Evolutionary conservation across 164 flowering plant genomes (phyloP).

Genomic region (Cinnamomum chago): DNA sequence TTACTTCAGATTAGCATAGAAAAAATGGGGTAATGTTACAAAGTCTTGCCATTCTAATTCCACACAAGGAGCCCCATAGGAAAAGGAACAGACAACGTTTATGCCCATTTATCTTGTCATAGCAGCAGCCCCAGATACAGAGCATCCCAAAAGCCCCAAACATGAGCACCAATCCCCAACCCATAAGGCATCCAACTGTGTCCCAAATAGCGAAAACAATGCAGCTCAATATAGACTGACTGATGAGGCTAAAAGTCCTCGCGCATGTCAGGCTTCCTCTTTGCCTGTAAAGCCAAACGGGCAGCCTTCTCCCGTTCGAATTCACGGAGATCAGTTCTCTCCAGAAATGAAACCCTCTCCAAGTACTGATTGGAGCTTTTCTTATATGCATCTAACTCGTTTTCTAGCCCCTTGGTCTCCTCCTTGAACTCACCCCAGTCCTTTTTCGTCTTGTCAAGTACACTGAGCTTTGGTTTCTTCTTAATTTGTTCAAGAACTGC

Average conservation of each 20-base stretch:
- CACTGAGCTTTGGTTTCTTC: slow-evolving; percentile 92
- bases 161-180: neutral
- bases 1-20: neutral
- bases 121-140: neutral
- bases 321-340: slow-evolving; percentile 76
- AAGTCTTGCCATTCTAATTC: neutral
- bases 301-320: slow-evolving; percentile 94
- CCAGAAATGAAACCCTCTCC: slow-evolving; percentile 78
- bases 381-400: slow-evolving; percentile 90
- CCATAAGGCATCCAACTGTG: neutral
- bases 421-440: slow-evolving; percentile 98
- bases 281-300: slow-evolving; percentile 71
- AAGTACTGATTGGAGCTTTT: slow-evolving; percentile 93
- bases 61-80: neutral
- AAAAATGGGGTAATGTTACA: neutral
- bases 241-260: slow-evolving; percentile 36
- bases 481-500: slow-evolving; percentile 86
- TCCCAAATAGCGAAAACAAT: neutral
- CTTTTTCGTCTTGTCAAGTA: slow-evolving; percentile 92
- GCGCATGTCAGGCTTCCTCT: slow-evolving; percentile 58
- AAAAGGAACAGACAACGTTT: neutral
- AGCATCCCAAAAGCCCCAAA: neutral
- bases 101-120: neutral
- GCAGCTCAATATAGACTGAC: neutral
- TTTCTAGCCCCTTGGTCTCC: slow-evolving; percentile 77